A percentile compares a stretch with the other conserved stretches of the same genome.
phyloP scores from a whole-genome alignment of 345 rosid species.

The Iberis pinnata region DNA sequence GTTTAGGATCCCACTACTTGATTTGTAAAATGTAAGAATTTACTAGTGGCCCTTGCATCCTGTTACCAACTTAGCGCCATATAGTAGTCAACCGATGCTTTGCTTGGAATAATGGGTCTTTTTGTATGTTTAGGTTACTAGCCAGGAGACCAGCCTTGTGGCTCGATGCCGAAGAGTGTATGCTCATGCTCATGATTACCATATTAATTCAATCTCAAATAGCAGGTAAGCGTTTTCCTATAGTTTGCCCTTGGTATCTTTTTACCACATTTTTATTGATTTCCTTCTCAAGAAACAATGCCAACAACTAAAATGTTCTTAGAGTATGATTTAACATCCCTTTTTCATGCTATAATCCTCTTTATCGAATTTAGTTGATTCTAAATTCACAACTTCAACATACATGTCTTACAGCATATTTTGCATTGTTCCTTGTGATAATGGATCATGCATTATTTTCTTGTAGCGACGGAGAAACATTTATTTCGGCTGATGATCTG shows the following conservation, averaged over 20 bases:
- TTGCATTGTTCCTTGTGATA: conserved; percentile 3
- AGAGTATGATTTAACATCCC: neutral
- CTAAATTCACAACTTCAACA: conserved; percentile 8
- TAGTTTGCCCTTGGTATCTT: neutral
- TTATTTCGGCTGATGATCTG: conserved; percentile 96
- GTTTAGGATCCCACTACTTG: neutral
- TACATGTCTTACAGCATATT: conserved; percentile 7
- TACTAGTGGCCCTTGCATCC: neutral
- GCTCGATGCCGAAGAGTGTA: conserved; percentile 97
- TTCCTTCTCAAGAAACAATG: conserved; percentile 7
- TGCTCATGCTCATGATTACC: conserved; percentile 94
- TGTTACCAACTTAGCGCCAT: neutral
- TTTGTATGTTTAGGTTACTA: conserved; percentile 30
- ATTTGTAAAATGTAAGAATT: conserved; percentile 8
- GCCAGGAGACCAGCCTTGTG: conserved; percentile 69
- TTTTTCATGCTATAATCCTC: conserved; percentile 4
- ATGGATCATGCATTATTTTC: conserved; percentile 5
- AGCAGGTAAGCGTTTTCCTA: conserved; percentile 50
- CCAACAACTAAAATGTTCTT: neutral
- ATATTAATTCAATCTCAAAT: conserved; percentile 83
- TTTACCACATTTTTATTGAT: neutral
- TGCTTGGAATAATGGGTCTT: conserved; percentile 7
- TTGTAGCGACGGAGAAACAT: conserved; percentile 92
- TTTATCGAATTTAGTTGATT: neutral
- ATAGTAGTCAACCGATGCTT: neutral